Conservation (phyloP, 768 basidiomycete species). For the Pulveroboletus sp. region DNA sequence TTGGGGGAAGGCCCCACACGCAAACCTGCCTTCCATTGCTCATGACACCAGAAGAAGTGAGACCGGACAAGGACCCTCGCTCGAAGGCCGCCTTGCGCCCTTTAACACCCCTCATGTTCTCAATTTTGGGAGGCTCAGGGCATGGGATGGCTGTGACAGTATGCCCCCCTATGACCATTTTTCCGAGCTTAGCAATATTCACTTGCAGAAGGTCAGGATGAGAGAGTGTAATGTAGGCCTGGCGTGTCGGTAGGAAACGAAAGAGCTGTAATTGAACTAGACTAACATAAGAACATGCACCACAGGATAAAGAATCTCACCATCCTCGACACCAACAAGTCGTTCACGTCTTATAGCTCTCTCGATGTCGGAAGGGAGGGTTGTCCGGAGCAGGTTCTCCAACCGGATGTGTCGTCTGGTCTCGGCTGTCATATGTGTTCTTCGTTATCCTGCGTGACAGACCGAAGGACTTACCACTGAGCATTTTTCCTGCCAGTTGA, state of each 20-base stretch:
- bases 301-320: slow-evolving; percentile 12
- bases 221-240: slow-evolving; percentile 53
- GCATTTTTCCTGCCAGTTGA: slow-evolving; percentile 3
- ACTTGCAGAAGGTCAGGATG: slow-evolving; percentile 40
- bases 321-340: slow-evolving; percentile 43
- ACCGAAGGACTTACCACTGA: slow-evolving; percentile 13
- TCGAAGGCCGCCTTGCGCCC: slow-evolving; percentile 38
- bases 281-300: slow-evolving; percentile 7
- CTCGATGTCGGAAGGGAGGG: slow-evolving; percentile 52
- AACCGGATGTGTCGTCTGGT: slow-evolving; percentile 42
- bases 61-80: slow-evolving; percentile 32
- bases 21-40: slow-evolving; percentile 52
- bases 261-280: slow-evolving; percentile 58
- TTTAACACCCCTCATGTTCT: slow-evolving; percentile 34
- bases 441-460: neutral
- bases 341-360: slow-evolving; percentile 38
- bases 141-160: slow-evolving; percentile 35
- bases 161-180: slow-evolving; percentile 43
- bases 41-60: slow-evolving; percentile 50
- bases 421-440: slow-evolving; percentile 14
- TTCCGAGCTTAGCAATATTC: slow-evolving; percentile 40
- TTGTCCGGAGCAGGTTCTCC: slow-evolving; percentile 45
- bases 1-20: slow-evolving; percentile 58
- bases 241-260: slow-evolving; percentile 55
- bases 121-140: slow-evolving; percentile 20